These are phyloP conservation scores for Mucor sp. DNA, from an alignment of 371 early-diverging fungal species.

Conservation along the genomic window DNA sequence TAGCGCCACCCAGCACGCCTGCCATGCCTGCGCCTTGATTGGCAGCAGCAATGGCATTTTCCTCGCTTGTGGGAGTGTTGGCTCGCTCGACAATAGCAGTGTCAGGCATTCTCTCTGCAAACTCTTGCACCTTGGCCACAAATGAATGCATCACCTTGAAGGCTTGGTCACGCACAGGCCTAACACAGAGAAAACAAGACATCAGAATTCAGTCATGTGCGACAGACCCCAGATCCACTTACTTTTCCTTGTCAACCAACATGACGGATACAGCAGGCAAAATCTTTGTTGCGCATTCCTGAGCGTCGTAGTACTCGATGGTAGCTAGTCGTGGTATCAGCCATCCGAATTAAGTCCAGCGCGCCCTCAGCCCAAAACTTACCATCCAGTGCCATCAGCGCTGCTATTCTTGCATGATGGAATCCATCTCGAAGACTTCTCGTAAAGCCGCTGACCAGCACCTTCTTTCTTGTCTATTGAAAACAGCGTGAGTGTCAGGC, in stretches of 20 bases:
- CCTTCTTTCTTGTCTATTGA: conserved; percentile 67
- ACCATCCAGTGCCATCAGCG: conserved; percentile 84
- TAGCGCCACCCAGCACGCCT: conserved; percentile 48
- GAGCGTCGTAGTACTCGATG: conserved; percentile 65
- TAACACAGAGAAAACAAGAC: conserved; percentile 18
- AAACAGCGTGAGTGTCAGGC: neutral
- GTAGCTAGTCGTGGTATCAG: conserved; percentile 60
- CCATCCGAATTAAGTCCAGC: neutral
- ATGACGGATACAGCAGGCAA: conserved; percentile 77
- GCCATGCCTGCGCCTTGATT: conserved; percentile 28
- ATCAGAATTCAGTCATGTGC: neutral
- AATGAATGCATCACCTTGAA: conserved; percentile 72
- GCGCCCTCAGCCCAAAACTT: neutral
- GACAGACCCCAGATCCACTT: conserved; percentile 2
- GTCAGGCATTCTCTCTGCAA: conserved; percentile 74
- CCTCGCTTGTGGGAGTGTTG: conserved; percentile 13
- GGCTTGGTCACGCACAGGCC: conserved; percentile 81
- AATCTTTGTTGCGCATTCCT: conserved; percentile 73
- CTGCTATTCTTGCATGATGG: conserved; percentile 87
- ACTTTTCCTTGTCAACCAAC: conserved; percentile 88
- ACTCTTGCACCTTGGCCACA: conserved; percentile 64
- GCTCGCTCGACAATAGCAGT: conserved; percentile 38
- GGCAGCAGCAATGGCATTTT: conserved; percentile 13
- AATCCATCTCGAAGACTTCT: conserved; percentile 90
- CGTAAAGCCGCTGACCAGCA: conserved; percentile 81